These are phyloP conservation scores for Ceratocystiopsis brevicomis DNA, from an alignment of 2,329 filamentous ascomycete genomes.

Conservation along the genomic window DNA sequence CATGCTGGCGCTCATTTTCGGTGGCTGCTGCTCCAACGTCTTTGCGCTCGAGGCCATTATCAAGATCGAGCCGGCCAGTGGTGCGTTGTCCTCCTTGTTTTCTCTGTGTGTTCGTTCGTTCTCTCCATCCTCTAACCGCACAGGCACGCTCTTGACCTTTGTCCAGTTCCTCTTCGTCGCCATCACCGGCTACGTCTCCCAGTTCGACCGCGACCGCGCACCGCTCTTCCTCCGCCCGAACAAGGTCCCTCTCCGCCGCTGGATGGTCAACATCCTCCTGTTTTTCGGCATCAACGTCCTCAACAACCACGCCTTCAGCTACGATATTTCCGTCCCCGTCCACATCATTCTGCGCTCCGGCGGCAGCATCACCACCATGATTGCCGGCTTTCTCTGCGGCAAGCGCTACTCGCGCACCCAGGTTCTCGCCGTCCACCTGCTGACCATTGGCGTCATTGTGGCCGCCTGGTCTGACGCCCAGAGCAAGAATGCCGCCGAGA, in stretches of 20 bases:
- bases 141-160: slow-evolving; percentile 72
- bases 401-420: slow-evolving; percentile 70
- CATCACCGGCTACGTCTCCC: slow-evolving; percentile 55
- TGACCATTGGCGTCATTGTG: slow-evolving; percentile 72
- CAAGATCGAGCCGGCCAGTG: slow-evolving; percentile 75
- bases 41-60: slow-evolving; percentile 90
- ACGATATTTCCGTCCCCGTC: slow-evolving; percentile 86
- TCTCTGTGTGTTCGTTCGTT: not conserved
- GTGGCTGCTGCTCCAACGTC: slow-evolving; percentile 52
- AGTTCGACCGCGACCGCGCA: slow-evolving; percentile 47
- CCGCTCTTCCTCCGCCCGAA: slow-evolving; percentile 60
- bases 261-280: slow-evolving; percentile 72
- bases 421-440: slow-evolving; percentile 57
- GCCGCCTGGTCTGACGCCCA: slow-evolving; percentile 81
- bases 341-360: slow-evolving; percentile 94
- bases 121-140: not conserved
- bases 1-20: slow-evolving; percentile 79
- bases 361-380: slow-evolving; percentile 87
- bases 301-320: slow-evolving; percentile 96
- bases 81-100: slow-evolving; percentile 22
- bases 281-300: slow-evolving; percentile 90
- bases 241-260: slow-evolving; percentile 64
- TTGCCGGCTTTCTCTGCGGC: slow-evolving; percentile 71
- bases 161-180: slow-evolving; percentile 77
- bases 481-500: slow-evolving; percentile 44